Conservation (phyloP, 768 basidiomycete genomes). For the Leccinum fibrillosum region DNA sequence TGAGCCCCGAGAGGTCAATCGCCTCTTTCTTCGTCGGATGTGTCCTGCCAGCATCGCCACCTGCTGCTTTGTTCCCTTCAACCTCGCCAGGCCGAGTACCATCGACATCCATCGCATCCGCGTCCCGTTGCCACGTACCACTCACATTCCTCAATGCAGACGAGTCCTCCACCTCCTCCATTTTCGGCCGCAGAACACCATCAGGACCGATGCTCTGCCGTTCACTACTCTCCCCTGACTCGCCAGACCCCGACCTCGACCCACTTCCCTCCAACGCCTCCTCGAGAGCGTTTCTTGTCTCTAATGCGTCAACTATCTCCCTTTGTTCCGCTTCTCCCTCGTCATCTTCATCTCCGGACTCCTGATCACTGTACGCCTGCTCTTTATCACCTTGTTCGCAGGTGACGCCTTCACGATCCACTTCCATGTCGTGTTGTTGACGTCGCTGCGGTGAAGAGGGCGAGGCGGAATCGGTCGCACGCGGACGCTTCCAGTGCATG, state of each 20-base stretch:
- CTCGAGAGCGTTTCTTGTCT: constrained; percentile 50
- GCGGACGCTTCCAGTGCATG: constrained; percentile 58
- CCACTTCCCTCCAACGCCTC: constrained; percentile 50
- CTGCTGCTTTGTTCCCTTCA: constrained; percentile 22
- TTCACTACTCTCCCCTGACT: constrained; percentile 35
- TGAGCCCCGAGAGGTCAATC: constrained; percentile 40
- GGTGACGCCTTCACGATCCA: constrained; percentile 24
- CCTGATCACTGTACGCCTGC: constrained; percentile 26
- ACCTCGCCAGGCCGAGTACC: constrained; percentile 18
- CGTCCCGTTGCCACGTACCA: constrained; percentile 17
- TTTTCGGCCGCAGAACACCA: constrained; percentile 40
- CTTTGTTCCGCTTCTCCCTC: constrained; percentile 55
- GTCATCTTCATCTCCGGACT: constrained; percentile 57
- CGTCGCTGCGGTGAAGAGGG: constrained; percentile 29
- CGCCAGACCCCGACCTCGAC: constrained; percentile 27
- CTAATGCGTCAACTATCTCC: constrained; percentile 57
- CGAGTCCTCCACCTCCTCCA: constrained; percentile 57
- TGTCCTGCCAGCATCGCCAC: constrained; percentile 9
- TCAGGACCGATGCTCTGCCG: constrained; percentile 28
- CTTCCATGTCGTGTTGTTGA: constrained; percentile 30
- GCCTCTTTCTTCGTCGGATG: constrained; percentile 27
- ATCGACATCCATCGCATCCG: constrained; percentile 36
- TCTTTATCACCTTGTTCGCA: constrained; percentile 24
- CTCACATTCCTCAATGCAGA: constrained; percentile 34
- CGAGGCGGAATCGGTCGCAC: constrained; percentile 24